Evolutionary conservation across 169 alveolate genomes (phyloP).

Genomic region (Condylostoma magnum): DNA sequence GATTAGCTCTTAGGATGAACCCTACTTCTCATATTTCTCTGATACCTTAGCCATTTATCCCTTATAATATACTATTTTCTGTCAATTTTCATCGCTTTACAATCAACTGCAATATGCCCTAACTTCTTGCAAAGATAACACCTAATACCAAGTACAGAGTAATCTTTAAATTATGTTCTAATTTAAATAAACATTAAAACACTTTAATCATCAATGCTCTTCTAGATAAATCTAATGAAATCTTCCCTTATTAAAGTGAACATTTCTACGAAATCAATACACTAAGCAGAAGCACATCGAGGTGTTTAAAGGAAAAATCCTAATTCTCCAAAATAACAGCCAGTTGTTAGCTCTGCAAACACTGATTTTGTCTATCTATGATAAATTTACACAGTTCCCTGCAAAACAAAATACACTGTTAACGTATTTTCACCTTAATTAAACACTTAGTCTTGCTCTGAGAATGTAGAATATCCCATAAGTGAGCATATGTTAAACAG

Average conservation of each 20-base stretch:
- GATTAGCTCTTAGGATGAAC: too few relatives aligned
- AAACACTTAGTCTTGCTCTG: background rate
- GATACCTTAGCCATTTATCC: too few relatives aligned
- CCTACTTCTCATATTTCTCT: too few relatives aligned
- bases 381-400: background rate
- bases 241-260: background rate
- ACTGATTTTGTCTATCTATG: background rate
- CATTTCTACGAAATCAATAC: background rate
- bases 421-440: background rate
- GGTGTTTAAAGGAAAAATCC: background rate
- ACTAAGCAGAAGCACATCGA: background rate
- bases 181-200: background rate
- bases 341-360: background rate
- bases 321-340: background rate
- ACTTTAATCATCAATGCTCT: background rate
- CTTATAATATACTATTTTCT: too few relatives aligned
- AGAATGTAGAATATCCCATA: background rate
- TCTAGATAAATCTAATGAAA: background rate
- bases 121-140: background rate
- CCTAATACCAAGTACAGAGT: background rate
- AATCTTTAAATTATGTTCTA: background rate
- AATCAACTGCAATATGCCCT: background rate
- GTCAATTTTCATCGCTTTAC: background rate
- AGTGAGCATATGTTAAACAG: background rate
- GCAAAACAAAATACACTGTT: background rate